Percentiles rank a stretch among this genome's conserved stretches.
Conservation (phyloP, 345 rosid genomes). For the Abelmoschus esculentus region DNA sequence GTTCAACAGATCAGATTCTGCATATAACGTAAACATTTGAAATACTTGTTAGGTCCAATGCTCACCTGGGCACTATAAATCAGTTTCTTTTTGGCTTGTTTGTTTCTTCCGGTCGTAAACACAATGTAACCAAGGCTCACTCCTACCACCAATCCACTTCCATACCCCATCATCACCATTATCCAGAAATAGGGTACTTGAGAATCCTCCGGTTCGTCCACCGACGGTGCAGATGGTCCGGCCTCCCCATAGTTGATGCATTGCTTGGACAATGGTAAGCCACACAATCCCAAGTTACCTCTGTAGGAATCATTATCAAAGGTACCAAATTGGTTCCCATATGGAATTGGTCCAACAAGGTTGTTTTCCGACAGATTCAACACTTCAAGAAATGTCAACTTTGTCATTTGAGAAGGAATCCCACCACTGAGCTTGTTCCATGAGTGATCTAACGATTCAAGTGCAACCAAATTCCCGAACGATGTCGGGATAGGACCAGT, state of each 20-base stretch:
- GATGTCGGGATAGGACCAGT: background rate
- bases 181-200: background rate
- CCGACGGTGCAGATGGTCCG: background rate
- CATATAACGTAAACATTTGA: background rate
- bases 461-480: background rate
- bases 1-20: too few species aligned
- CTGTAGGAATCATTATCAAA: background rate
- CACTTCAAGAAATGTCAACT: background rate
- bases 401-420: background rate
- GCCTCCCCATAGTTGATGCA: background rate
- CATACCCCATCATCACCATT: background rate
- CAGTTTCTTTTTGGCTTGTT: background rate
- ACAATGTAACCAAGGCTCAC: background rate
- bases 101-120: background rate
- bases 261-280: background rate
- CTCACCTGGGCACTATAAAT: background rate
- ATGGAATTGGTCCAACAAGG: background rate
- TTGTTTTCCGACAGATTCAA: background rate
- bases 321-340: background rate
- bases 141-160: background rate
- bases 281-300: background rate
- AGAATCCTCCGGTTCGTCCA: background rate
- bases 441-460: background rate
- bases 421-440: background rate
- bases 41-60: background rate